phyloP scores from a whole-genome alignment of 306 rosid species.

The Cucumis cinereus region DNA sequence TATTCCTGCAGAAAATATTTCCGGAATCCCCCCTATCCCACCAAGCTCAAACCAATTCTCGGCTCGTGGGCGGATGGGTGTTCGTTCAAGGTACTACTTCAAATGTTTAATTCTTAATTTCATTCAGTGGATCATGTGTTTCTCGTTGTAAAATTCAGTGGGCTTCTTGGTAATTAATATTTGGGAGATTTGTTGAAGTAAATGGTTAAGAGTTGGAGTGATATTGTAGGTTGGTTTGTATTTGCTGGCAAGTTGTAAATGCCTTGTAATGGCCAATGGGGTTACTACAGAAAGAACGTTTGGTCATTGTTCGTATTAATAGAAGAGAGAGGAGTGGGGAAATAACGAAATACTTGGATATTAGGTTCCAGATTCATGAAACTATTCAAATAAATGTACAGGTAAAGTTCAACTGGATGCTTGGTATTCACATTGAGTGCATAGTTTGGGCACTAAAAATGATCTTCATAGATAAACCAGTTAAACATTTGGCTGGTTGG shows the following conservation, averaged over 20 bases:
- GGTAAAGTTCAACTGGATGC: neutral
- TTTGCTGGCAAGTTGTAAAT: neutral
- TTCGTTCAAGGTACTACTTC: conserved; percentile 58
- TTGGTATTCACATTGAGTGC: neutral
- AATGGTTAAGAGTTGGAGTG: neutral
- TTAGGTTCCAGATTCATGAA: neutral
- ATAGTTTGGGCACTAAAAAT: neutral
- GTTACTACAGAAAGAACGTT: neutral
- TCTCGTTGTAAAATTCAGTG: neutral
- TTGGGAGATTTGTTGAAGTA: neutral
- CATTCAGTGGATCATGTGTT: neutral
- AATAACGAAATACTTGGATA: neutral
- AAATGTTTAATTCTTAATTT: neutral
- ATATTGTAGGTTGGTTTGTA: neutral
- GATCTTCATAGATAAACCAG: neutral
- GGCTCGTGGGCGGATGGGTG: conserved; percentile 62
- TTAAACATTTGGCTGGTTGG: neutral
- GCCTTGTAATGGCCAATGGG: neutral
- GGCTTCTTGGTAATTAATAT: neutral
- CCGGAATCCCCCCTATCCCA: conserved; percentile 74
- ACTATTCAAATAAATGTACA: neutral
- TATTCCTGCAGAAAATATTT: conserved; percentile 29
- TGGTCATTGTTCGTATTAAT: neutral
- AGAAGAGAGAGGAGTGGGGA: neutral
- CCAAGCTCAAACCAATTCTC: conserved; percentile 70